Evolutionary conservation across 2,329 filamentous ascomycete species (phyloP).

Genomic region (Colletotrichum euphorbiae): DNA sequence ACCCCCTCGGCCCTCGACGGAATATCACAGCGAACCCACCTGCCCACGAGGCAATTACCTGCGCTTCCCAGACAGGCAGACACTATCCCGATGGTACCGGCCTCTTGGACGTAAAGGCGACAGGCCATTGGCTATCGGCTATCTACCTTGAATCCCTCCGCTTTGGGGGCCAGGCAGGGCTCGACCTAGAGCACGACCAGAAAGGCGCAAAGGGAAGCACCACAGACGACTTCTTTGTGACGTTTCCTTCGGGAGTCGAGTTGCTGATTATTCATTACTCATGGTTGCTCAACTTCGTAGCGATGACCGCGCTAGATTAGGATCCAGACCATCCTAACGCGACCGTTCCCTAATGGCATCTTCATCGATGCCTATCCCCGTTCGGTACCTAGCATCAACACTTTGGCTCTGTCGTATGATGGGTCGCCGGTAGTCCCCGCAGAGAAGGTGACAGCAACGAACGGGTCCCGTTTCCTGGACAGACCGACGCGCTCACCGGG

Average conservation of each 20-base stretch:
- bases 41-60: constrained; percentile 33
- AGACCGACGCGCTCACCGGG: constrained; percentile 35
- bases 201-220: not conserved
- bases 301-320: constrained; percentile 4
- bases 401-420: constrained; percentile 14
- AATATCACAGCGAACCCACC: constrained; percentile 31
- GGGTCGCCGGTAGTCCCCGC: constrained; percentile 21
- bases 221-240: not conserved
- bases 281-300: not conserved
- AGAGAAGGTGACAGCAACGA: constrained; percentile 16
- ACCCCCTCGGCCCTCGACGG: constrained; percentile 7
- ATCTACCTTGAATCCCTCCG: constrained; percentile 17
- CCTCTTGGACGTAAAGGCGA: constrained; percentile 14
- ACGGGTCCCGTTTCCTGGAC: constrained; percentile 4
- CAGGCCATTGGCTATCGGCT: constrained; percentile 19
- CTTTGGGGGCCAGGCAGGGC: constrained; percentile 8
- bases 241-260: not conserved
- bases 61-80: constrained; percentile 10
- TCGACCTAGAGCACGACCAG: not conserved
- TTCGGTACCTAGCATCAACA: constrained; percentile 9
- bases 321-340: constrained; percentile 4
- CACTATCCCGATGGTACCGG: constrained; percentile 23
- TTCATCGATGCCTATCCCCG: constrained; percentile 21
- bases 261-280: constrained; percentile 2
- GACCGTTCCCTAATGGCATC: constrained; percentile 13